Base-by-base conservation (phyloP, 2,329 filamentous ascomycete genomes). In the Trichoderma lentiforme region DNA sequence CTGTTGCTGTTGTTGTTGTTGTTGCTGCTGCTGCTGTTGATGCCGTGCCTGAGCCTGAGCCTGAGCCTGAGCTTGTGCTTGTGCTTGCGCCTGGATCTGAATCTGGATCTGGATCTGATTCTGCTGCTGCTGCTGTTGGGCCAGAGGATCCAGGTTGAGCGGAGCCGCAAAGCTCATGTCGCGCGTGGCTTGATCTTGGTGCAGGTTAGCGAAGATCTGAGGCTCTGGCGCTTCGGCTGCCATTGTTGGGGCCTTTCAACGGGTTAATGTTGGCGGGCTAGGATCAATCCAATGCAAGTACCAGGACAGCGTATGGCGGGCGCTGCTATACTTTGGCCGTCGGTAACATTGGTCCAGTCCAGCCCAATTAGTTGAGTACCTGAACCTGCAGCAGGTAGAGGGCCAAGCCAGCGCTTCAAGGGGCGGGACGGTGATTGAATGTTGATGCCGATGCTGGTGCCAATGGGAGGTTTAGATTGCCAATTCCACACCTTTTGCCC, bases 161-260 rank as follows among this genome's bases (percentile, higher is more conserved):
- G 78, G 76, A 73, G 78, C 73, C 73, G 75, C 77, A 78, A 80
- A 79, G 78, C 75, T 80, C 79, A 80, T 80, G 74, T 79, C 77
- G 56, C 67, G 61, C 60, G 68, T 64, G 61, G 68, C 67, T 65
- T 73, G 68, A 21, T 65, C 57, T 34, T 61, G 66, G 66, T 69
- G 66, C 56, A 69, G 57, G 66, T 69, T 69, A 58, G 66, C 60
- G 39, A 64, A 51, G 43, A 70, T 64, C 43, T 70, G 68, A 69
- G 66, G 56, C 68, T 70, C 68, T 32, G 58, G 68, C 43, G 43
- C 57, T 56, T 61, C 60, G 56, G 43, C 68, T 56, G 68, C 68
- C 68, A 70, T 70, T 64, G 58, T 53, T 60, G 65, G 53, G 65
- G 64, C 64, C 56, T 32, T n/a, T 5, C 14, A 9, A 51, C 57